These are phyloP conservation scores for Hypoxylon sp. DNA, from an alignment of 2,329 filamentous ascomycete species.

Conservation along the genomic window DNA sequence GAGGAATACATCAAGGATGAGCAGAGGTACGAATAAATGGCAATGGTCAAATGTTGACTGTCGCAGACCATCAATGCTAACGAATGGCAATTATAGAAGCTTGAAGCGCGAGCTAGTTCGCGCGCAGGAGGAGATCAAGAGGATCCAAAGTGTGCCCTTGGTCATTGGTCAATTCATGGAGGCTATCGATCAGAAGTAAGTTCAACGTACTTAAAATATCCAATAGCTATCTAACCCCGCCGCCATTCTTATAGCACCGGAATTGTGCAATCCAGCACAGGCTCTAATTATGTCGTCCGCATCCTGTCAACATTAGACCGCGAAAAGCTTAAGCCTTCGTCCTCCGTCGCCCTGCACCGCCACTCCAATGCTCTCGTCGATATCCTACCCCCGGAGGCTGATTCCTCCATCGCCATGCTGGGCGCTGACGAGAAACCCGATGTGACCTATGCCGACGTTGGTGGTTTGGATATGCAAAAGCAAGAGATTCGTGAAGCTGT, in stretches of 20 bases:
- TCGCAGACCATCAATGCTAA: slow-evolving; percentile 22
- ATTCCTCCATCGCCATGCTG: slow-evolving; percentile 98
- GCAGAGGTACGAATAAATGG: slow-evolving; percentile 71
- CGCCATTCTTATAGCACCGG: slow-evolving; percentile 78
- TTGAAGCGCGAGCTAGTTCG: slow-evolving; percentile 96
- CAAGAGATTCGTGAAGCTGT: slow-evolving; percentile 99
- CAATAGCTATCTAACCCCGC: slow-evolving; percentile 13
- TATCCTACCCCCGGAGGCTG: slow-evolving; percentile 97
- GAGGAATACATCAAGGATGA: slow-evolving; percentile 99
- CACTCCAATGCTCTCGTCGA: slow-evolving; percentile 99
- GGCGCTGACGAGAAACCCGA: slow-evolving; percentile 97
- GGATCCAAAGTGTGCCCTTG: slow-evolving; percentile 96
- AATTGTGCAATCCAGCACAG: slow-evolving; percentile 97
- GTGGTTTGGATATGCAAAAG: slow-evolving; percentile 99
- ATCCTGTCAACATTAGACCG: slow-evolving; percentile 98
- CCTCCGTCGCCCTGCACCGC: slow-evolving; percentile 94
- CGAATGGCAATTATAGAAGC: slow-evolving; percentile 65
- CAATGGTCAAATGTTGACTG: no score
- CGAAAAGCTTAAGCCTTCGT: slow-evolving; percentile 96
- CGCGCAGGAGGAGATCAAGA: slow-evolving; percentile 99
- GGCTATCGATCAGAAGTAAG: slow-evolving; percentile 98
- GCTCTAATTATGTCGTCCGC: slow-evolving; percentile 98
- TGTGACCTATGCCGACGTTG: slow-evolving; percentile 96
- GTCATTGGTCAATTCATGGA: slow-evolving; percentile 99
- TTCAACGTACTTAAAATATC: no score